Conservation (phyloP, 2,329 filamentous ascomycete genomes). For the Sclerotinia minor region DNA sequence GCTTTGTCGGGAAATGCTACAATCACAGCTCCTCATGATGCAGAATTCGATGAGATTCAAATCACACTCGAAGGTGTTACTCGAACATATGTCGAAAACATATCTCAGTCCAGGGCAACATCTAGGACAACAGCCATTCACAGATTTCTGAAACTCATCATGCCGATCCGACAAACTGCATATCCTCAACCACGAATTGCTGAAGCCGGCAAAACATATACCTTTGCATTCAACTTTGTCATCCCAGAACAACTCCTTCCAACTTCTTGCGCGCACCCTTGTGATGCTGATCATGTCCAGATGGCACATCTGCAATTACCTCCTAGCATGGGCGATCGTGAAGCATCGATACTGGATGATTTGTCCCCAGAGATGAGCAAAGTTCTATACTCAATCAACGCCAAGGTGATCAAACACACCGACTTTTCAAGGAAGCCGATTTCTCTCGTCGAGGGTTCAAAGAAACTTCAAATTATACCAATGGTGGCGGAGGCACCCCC, state of each 20-base stretch:
- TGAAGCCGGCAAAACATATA: slow-evolving; percentile 39
- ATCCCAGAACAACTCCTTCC: slow-evolving; percentile 41
- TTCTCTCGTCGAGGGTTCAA: slow-evolving; percentile 33
- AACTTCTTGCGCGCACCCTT: slow-evolving; percentile 36
- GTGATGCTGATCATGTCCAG: slow-evolving; percentile 36
- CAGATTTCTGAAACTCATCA: slow-evolving; percentile 40
- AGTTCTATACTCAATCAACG: slow-evolving; percentile 38
- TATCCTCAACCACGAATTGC: slow-evolving; percentile 39
- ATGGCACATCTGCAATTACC: slow-evolving; percentile 40
- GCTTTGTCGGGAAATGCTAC: slow-evolving; percentile 36
- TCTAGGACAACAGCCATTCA: slow-evolving; percentile 37
- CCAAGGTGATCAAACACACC: slow-evolving; percentile 34
- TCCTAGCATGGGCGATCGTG: slow-evolving; percentile 39
- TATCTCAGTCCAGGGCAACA: slow-evolving; percentile 34
- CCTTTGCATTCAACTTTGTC: slow-evolving; percentile 41
- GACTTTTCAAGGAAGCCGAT: slow-evolving; percentile 33
- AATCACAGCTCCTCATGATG: slow-evolving; percentile 37
- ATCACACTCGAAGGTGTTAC: slow-evolving; percentile 40
- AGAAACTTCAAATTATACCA: slow-evolving; percentile 38
- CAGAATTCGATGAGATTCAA: slow-evolving; percentile 39
- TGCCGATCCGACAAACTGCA: slow-evolving; percentile 39
- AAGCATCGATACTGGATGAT: slow-evolving; percentile 35
- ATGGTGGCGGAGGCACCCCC: slow-evolving; percentile 38
- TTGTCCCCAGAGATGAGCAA: slow-evolving; percentile 39
- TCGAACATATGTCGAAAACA: slow-evolving; percentile 38